Base-by-base conservation (phyloP, 352 stramenopile species). In the Globisporangium polare region DNA sequence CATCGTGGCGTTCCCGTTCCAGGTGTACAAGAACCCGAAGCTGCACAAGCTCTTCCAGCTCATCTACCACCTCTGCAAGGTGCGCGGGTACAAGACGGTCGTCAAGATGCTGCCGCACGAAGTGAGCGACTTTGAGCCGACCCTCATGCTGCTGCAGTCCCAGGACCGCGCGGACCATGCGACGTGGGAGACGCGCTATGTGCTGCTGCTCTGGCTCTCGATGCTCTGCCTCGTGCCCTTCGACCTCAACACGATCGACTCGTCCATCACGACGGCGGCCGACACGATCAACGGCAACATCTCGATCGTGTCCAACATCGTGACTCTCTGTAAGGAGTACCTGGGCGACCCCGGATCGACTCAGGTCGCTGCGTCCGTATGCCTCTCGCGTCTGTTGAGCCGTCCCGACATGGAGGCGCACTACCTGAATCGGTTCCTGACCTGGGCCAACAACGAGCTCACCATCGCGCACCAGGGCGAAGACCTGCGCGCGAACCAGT, bases 211-310 rank as follows among this genome's bases (percentile, higher is more conserved):
- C 26, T 99, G 97, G 97, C 78, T 99, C 46, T 96, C 88, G 12
- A 98, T 99, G 73, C 82, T 99, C 42, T 97, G 92, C 63, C 83
- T 99, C 27, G 94, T 99, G 22, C 97, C 97, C 0, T 99, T 99
- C 73, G 90, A 99, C 73, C 89, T 99, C 53, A 73, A 86, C 52
- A 96, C 91, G 1, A 98, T 99, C 60, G 96, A 99, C 77, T 98
- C 90, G 52, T 95, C 91, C 1, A 66, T 55, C 22, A 39, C 59
- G 31, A 61, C 63, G 37, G 41, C 39, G 20, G 66, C 50, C 13
- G 63, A 56, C 37, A 70, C 58, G 35, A 54, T 27, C 10, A 76
- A 46, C 47, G 65, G 67, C 9, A 69, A 63, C 2, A 74, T 78
- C 41, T 86, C 80, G 17, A 85, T 97, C 15, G 89, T 97, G 5